phyloP scores from a whole-genome alignment of 164 flowering plant species.

The Vitis vinifera region DNA sequence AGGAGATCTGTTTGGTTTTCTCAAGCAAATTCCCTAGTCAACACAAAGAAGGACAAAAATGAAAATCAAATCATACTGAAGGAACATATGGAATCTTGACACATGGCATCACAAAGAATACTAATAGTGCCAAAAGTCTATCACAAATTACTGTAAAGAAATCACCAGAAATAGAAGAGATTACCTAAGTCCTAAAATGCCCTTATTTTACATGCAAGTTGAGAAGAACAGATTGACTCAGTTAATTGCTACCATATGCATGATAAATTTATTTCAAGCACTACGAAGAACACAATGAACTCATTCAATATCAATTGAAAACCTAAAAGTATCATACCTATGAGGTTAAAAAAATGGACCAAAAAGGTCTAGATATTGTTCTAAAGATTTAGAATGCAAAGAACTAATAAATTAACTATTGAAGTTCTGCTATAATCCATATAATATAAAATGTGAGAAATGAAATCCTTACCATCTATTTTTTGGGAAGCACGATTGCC shows the following conservation, averaged over 20 bases:
- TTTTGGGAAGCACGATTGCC: slow-evolving; percentile 7
- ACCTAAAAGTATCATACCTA: too few species aligned
- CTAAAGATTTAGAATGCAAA: not conserved
- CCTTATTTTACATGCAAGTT: too few species aligned
- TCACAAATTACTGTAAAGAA: not conserved
- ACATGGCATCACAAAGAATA: not conserved
- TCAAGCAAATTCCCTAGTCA: slow-evolving; percentile 32
- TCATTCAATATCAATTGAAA: too few species aligned
- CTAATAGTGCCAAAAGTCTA: not conserved
- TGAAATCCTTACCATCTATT: slow-evolving; percentile 28
- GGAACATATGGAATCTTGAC: not conserved
- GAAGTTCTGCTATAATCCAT: not conserved
- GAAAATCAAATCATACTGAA: slow-evolving; percentile 1
- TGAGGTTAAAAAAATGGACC: too few species aligned
- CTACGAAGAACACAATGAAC: too few species aligned
- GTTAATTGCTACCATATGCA: too few species aligned
- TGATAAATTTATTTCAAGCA: too few species aligned
- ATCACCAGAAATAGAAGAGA: not conserved
- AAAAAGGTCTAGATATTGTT: too few species aligned
- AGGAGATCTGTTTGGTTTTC: slow-evolving; percentile 44
- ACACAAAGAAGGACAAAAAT: not conserved
- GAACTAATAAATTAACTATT: not conserved
- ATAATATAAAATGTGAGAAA: not conserved
- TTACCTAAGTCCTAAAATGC: too few species aligned
- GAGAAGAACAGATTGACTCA: too few species aligned